Evolutionary conservation across 2,329 filamentous ascomycete genomes (phyloP), one percentile per base, ranked within the genome.

Genomic region (Hymenoscyphus occultus): DNA sequence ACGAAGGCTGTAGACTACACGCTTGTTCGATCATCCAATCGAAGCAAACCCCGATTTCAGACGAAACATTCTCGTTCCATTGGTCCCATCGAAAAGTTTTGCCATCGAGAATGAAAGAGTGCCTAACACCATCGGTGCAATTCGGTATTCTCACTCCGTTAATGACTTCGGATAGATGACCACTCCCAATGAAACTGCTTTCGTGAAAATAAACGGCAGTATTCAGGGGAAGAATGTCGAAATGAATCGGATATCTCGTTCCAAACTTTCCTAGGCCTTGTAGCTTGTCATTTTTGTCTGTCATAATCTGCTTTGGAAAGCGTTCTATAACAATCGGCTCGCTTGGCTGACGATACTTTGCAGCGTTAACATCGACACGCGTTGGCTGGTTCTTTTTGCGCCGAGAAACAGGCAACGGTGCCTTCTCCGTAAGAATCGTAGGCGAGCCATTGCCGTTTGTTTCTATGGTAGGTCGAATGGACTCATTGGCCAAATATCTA

Each of bases 191-290:
- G 35, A 88, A 73, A 0, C 86, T 89, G 61, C 79, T 82, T 66
- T 83, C 80, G 63, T 88, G 86, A 62, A 89, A 89, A 74, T 82
- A 88, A 0, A 84, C 80, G 2, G 82, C 82, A 6, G 75, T 71
- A 48, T 83, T 81, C 39, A 89, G 76, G 19, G 86, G 86, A 62
- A 87, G 86, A 4, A 85, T 75, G 57, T 88, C 85, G 67, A 90
- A 90, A 71, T 89, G 82, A 40, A 83, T 80, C 0, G 85, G 84
- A 72, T 89, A 89, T 31, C 81, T 79, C 1, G 84, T 85, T 0
- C 86, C 86, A 72, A 85, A 87, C 0, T 85, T 84, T 0, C 83
- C 85, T 7, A 90, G 76, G 0, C 86, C 85, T 12, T 73, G 69
- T n/a, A 89, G 72, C 67, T 81, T 84, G 56, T 59, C 67, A 5